Percentiles rank a stretch among this genome's conserved stretches.
phyloP scores from a whole-genome alignment of 768 basidiomycete species.

The Phlebiopsis gigantea region DNA sequence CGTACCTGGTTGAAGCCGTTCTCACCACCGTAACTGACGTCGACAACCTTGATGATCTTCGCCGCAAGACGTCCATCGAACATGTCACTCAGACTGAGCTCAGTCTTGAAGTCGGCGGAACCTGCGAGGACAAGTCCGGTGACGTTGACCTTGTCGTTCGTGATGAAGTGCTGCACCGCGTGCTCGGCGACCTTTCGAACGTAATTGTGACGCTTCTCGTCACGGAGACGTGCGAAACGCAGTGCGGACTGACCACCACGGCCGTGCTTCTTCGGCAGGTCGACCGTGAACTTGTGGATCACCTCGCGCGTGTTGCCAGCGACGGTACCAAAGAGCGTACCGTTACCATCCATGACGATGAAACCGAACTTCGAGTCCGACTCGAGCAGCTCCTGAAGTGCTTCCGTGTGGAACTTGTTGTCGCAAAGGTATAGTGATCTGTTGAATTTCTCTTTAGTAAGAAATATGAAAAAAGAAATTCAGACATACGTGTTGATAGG shows the following conservation, averaged over 20 bases:
- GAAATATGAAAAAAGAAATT: neutral
- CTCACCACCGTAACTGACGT: conserved; percentile 97
- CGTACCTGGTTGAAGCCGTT: conserved; percentile 98
- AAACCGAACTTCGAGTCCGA: conserved; percentile 98
- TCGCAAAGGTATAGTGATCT: conserved; percentile 98
- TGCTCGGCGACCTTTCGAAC: conserved; percentile 97
- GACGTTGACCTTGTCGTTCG: conserved; percentile 97
- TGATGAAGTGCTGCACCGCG: conserved; percentile 97
- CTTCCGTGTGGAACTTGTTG: conserved; percentile 99
- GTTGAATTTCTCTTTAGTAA: conserved; percentile 1
- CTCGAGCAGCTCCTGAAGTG: conserved; percentile 92
- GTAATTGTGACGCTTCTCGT: conserved; percentile 99
- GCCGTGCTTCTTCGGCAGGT: conserved; percentile 98
- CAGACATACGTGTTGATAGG: conserved; percentile 91
- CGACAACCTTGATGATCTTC: conserved; percentile 96
- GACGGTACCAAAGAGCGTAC: conserved; percentile 91
- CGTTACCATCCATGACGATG: conserved; percentile 99
- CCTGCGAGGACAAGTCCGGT: conserved; percentile 94
- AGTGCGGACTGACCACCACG: conserved; percentile 99
- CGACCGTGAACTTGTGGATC: conserved; percentile 97
- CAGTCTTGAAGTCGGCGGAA: conserved; percentile 98
- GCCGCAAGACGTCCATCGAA: conserved; percentile 84
- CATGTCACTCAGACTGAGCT: conserved; percentile 93
- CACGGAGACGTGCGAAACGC: conserved; percentile 98
- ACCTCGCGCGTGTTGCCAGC: conserved; percentile 97